phyloP scores from a whole-genome alignment of 345 rosid genomes.

The Sonneratia alba region DNA sequence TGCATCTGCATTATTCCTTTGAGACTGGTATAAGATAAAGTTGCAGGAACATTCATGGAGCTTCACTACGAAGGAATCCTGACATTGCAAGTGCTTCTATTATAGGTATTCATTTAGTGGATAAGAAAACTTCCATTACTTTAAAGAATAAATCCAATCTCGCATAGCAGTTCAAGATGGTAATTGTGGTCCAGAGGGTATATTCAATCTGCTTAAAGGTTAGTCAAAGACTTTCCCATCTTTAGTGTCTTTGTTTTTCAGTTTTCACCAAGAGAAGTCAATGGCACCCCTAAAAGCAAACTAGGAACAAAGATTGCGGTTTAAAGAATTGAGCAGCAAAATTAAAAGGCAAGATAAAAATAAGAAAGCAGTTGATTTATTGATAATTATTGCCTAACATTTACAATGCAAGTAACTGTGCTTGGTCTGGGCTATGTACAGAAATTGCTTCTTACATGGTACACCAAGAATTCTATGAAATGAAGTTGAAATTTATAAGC shows the following conservation, averaged over 20 bases:
- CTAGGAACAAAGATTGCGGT: neutral
- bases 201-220: neutral
- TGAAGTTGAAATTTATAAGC: too few relatives aligned
- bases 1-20: slow-evolving; percentile 68
- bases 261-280: neutral
- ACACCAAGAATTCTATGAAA: too few relatives aligned
- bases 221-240: neutral
- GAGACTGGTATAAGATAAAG: slow-evolving; percentile 72
- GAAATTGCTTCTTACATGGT: neutral
- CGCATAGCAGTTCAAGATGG: neutral
- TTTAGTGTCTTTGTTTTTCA: neutral
- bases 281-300: neutral
- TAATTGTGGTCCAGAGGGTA: neutral
- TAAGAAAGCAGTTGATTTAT: neutral
- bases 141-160: neutral
- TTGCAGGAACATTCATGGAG: slow-evolving; percentile 77
- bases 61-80: slow-evolving; percentile 45
- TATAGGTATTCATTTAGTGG: slow-evolving; percentile 38
- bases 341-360: neutral
- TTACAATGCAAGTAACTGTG: neutral
- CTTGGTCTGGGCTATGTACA: neutral
- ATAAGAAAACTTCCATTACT: neutral
- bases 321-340: neutral
- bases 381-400: neutral
- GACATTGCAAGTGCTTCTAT: slow-evolving; percentile 57